Evolutionary conservation across 305 asterid species (phyloP).

Genomic region (Solanum aculeatissimum): DNA sequence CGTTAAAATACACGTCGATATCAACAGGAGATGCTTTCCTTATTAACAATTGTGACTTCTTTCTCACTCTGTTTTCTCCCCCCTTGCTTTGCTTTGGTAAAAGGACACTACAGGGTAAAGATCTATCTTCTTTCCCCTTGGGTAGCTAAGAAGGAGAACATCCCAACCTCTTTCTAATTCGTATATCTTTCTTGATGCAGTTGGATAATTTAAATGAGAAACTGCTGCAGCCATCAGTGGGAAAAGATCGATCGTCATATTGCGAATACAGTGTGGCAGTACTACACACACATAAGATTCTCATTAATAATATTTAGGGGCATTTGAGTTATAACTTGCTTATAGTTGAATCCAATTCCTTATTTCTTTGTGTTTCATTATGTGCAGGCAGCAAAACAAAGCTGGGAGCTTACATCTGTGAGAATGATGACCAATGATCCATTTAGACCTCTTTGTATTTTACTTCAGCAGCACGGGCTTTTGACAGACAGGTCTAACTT

Average conservation of each 20-base stretch:
- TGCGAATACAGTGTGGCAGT: conserved; percentile 25
- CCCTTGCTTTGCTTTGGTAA: neutral
- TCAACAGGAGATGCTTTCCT: neutral
- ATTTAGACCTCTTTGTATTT: conserved; percentile 47
- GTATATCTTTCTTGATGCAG: conserved; percentile 19
- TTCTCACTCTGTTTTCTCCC: neutral
- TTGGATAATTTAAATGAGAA: conserved; percentile 81
- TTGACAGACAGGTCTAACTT: conserved; percentile 54
- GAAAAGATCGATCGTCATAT: conserved; percentile 12
- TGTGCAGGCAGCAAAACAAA: conserved; percentile 25
- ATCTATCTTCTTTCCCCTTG: neutral
- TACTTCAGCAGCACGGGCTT: conserved; percentile 52
- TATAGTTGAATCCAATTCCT: neutral
- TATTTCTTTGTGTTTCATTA: conserved; percentile 1
- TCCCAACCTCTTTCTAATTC: neutral
- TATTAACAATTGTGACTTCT: neutral
- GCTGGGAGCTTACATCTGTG: conserved; percentile 13
- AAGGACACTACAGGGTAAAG: neutral
- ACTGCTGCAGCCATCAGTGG: conserved; percentile 31
- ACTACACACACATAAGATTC: neutral
- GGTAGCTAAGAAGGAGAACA: neutral
- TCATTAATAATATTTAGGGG: neutral
- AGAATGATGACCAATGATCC: conserved; percentile 40
- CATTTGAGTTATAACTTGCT: conserved; percentile 2
- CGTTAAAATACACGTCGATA: neutral